Conservation (phyloP, 208 protist genomes). For the Zelonia costaricensis region DNA sequence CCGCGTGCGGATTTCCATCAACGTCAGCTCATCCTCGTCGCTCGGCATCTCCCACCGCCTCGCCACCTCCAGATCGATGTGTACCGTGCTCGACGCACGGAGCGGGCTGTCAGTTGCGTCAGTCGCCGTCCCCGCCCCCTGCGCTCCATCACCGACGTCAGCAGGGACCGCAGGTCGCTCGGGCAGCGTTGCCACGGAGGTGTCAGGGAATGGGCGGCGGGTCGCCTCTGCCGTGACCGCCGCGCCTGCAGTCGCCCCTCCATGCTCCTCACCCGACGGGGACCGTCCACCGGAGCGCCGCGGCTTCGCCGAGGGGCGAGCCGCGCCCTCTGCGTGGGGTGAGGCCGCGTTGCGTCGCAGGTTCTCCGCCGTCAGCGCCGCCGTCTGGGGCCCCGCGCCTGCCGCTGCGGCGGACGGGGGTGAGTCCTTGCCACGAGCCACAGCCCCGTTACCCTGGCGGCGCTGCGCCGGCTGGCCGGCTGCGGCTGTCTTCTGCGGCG, state of each 20-base stretch:
- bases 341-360: slow-evolving; percentile 20
- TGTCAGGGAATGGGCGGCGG: too few species aligned
- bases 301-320: not conserved
- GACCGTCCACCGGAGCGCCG: slow-evolving; percentile 4
- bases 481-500: slow-evolving; percentile 1
- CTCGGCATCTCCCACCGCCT: slow-evolving; percentile 34
- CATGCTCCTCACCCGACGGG: too few species aligned
- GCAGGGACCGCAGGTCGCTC: not conserved
- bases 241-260: too few species aligned
- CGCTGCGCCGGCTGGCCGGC: not conserved
- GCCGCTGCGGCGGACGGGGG: not conserved
- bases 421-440: not conserved
- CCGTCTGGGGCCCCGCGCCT: not conserved
- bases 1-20: slow-evolving; percentile 50
- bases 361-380: slow-evolving; percentile 27
- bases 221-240: too few species aligned
- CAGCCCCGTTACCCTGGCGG: too few species aligned
- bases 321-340: not conserved
- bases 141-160: not conserved
- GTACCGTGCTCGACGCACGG: slow-evolving; percentile 6
- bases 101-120: not conserved
- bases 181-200: too few species aligned
- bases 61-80: slow-evolving; percentile 27
- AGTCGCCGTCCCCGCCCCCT: not conserved
- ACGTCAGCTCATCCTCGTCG: slow-evolving; percentile 19